These are phyloP conservation scores for Cutaneotrichosporon daszewskae DNA, from an alignment of 1,284 basidiomycete species.

Conservation along the genomic window DNA sequence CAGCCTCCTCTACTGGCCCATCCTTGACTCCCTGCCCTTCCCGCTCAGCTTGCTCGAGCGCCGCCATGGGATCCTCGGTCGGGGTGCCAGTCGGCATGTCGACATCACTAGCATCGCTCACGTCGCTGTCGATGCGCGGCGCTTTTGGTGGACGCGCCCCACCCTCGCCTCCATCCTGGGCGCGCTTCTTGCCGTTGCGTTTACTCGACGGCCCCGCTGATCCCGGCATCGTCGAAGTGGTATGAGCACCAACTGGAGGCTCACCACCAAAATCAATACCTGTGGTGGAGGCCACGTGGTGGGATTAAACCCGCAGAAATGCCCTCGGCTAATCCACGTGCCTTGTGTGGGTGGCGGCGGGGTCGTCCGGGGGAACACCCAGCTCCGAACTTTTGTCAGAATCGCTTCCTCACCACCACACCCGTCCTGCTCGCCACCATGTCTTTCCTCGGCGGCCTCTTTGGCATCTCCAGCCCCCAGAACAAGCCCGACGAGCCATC, in stretches of 20 bases:
- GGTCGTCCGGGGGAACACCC: too few species aligned
- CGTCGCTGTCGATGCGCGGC: slow-evolving; percentile 9
- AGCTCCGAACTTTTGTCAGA: too few species aligned
- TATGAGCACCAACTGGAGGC: background rate
- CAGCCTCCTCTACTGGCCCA: slow-evolving; percentile 17
- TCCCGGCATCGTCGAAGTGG: background rate
- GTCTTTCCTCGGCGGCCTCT: slow-evolving; percentile 46
- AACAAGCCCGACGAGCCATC: slow-evolving; percentile 12
- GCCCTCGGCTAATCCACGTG: too few species aligned
- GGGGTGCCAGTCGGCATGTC: slow-evolving; percentile 5
- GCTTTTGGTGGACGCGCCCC: slow-evolving; percentile 2
- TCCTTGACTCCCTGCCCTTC: slow-evolving; percentile 9
- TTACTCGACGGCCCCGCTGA: slow-evolving; percentile 10
- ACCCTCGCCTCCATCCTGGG: slow-evolving; percentile 1
- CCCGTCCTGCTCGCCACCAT: slow-evolving; percentile 14
- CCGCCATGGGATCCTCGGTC: slow-evolving; percentile 3
- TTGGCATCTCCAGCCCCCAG: slow-evolving; percentile 20
- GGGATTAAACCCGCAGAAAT: too few species aligned
- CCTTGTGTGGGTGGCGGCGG: too few species aligned
- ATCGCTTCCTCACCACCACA: background rate
- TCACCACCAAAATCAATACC: background rate
- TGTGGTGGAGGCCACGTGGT: slow-evolving; percentile 2
- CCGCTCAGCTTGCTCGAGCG: background rate
- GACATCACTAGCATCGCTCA: slow-evolving; percentile 4
- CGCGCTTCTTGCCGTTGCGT: slow-evolving; percentile 7